These are phyloP conservation scores for Lathyrus oleraceus DNA, from an alignment of 306 rosid genomes.

Conservation along the genomic window DNA sequence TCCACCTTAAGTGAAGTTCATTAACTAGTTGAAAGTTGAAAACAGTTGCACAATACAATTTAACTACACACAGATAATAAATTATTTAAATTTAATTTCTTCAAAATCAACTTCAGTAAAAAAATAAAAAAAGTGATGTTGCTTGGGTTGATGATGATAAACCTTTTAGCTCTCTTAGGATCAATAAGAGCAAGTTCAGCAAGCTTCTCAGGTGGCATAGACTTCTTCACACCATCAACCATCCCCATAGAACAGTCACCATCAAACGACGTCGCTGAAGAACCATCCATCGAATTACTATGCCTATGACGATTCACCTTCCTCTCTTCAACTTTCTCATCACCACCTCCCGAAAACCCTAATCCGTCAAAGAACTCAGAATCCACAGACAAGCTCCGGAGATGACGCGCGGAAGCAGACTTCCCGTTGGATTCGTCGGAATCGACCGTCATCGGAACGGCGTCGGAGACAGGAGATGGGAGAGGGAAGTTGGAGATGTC, in stretches of 20 bases:
- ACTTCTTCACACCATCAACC: conserved; percentile 65
- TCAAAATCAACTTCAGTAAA: neutral
- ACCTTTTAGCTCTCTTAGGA: conserved; percentile 95
- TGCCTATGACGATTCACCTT: conserved; percentile 66
- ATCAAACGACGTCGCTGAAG: conserved; percentile 62
- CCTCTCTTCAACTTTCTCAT: conserved; percentile 38
- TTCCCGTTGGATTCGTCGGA: conserved; percentile 61
- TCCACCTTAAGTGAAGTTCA: neutral
- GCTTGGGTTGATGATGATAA: conserved; percentile 10
- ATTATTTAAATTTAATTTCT: neutral
- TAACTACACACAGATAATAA: neutral
- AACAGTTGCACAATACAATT: neutral
- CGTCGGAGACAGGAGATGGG: conserved; percentile 39
- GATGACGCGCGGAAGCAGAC: conserved; percentile 28
- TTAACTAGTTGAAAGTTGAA: neutral
- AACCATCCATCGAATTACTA: conserved; percentile 85
- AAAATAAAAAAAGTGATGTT: neutral
- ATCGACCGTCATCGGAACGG: conserved; percentile 48
- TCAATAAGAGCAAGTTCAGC: conserved; percentile 93
- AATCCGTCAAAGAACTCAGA: conserved; percentile 86
- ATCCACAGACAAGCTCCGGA: conserved; percentile 84
- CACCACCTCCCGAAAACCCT: conserved; percentile 43
- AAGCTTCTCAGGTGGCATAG: conserved; percentile 82
- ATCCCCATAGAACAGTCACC: conserved; percentile 37
- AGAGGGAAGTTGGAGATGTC: conserved; percentile 67